These are phyloP conservation scores for Pseudopyricularia cyperi DNA, from an alignment of 2,329 filamentous ascomycete genomes.

Conservation along the genomic window DNA sequence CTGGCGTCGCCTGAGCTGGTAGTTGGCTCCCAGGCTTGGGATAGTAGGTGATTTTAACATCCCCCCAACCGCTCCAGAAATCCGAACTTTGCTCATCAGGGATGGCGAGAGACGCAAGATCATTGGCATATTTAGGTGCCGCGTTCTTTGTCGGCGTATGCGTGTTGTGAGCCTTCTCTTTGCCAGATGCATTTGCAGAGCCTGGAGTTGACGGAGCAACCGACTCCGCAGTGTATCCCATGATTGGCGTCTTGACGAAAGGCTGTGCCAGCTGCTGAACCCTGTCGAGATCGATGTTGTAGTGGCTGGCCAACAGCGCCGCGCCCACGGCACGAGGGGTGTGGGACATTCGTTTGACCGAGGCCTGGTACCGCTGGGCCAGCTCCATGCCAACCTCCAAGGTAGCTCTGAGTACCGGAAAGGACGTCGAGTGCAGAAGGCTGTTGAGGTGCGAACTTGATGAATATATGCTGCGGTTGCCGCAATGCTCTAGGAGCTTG, in stretches of 20 bases:
- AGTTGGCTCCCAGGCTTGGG: slow-evolving; percentile 24
- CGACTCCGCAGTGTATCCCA: slow-evolving; percentile 33
- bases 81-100: slow-evolving; percentile 30
- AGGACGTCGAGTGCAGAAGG: slow-evolving; percentile 75
- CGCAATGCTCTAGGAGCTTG: slow-evolving; percentile 84
- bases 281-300: slow-evolving; percentile 64
- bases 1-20: slow-evolving; percentile 10
- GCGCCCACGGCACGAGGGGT: slow-evolving; percentile 54
- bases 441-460: slow-evolving; percentile 85
- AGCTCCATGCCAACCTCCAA: slow-evolving; percentile 74
- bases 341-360: slow-evolving; percentile 62
- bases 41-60: slow-evolving; percentile 73
- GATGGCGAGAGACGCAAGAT: slow-evolving; percentile 64
- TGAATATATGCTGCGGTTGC: slow-evolving; percentile 89
- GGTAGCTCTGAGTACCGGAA: slow-evolving; percentile 63
- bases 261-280: slow-evolving; percentile 74
- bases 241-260: slow-evolving; percentile 59
- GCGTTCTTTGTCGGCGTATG: slow-evolving; percentile 29
- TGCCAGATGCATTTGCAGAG: slow-evolving; percentile 51
- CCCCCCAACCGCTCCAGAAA: slow-evolving; percentile 67
- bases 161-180: slow-evolving; percentile 73
- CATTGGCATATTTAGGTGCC: slow-evolving; percentile 61
- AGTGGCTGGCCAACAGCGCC: slow-evolving; percentile 72
- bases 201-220: slow-evolving; percentile 37
- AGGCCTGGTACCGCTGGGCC: slow-evolving; percentile 84